These are phyloP conservation scores for Phytophthora agathidicida DNA, from an alignment of 352 stramenopile species.

Conservation along the genomic window DNA sequence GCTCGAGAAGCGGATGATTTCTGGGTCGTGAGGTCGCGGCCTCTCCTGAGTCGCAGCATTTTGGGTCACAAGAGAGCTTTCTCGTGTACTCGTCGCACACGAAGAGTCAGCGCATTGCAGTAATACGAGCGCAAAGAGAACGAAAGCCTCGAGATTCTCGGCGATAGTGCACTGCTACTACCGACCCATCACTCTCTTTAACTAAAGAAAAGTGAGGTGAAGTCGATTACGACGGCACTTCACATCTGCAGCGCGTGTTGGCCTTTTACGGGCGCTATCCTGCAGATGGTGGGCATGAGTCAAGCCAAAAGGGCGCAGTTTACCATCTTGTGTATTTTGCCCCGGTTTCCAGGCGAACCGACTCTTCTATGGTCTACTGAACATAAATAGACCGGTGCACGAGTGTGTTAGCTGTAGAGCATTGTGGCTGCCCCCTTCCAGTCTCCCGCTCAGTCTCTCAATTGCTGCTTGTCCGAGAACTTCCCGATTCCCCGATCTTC, in stretches of 20 bases:
- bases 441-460: slow-evolving; percentile 10
- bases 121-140: not conserved
- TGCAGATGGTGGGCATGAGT: slow-evolving; percentile 9
- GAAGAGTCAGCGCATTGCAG: slow-evolving; percentile 22
- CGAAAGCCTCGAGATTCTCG: no score
- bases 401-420: no score
- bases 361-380: slow-evolving; percentile 13
- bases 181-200: no score
- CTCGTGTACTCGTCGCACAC: slow-evolving; percentile 5
- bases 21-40: slow-evolving; percentile 24
- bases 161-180: no score
- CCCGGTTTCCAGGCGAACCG: not conserved
- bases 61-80: no score
- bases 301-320: not conserved
- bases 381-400: slow-evolving; percentile 13
- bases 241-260: no score
- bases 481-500: not conserved
- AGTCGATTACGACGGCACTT: not conserved
- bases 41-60: slow-evolving; percentile 10
- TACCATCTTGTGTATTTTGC: slow-evolving; percentile 16
- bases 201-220: no score
- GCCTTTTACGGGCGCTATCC: slow-evolving; percentile 6
- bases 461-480: not conserved
- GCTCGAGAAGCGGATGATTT: slow-evolving; percentile 34
- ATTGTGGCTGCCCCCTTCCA: no score